Percentiles rank a stretch among this genome's conserved stretches.
These are phyloP conservation scores for Xylaria venustula DNA, from an alignment of 495 filamentous ascomycete genomes.

Conservation along the genomic window DNA sequence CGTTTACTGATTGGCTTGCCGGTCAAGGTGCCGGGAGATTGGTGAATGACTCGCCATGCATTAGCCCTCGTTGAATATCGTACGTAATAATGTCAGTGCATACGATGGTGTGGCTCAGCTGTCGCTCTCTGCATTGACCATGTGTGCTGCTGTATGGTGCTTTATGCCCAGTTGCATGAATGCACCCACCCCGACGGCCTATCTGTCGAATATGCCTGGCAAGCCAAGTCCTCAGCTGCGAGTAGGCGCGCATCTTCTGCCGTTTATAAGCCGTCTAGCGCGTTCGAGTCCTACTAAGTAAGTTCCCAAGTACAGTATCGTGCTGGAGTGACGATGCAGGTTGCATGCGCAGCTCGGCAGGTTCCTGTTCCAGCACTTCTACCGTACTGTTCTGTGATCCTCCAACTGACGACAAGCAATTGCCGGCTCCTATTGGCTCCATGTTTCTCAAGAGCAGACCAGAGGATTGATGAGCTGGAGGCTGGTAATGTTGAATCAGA, in stretches of 20 bases:
- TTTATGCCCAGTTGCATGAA: constrained; percentile 1
- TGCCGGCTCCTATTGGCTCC: constrained; percentile 1
- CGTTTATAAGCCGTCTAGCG: neutral
- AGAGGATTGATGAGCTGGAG: constrained; percentile 14
- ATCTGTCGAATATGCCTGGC: neutral
- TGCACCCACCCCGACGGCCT: neutral
- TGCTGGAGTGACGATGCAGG: neutral
- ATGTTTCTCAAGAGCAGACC: constrained; percentile 10
- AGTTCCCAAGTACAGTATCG: too few species aligned
- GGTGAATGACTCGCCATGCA: constrained; percentile 19
- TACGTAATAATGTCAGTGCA: constrained; percentile 16
- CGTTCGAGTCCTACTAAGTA: too few species aligned
- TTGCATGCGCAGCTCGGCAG: neutral
- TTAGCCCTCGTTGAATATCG: constrained; percentile 14
- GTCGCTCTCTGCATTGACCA: constrained; percentile 10
- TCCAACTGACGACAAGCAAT: constrained; percentile 1
- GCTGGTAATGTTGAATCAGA: constrained; percentile 11
- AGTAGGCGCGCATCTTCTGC: neutral
- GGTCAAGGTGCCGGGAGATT: constrained; percentile 18
- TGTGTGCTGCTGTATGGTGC: neutral
- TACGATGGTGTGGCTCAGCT: constrained; percentile 11
- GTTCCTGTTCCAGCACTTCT: neutral
- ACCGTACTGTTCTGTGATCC: neutral
- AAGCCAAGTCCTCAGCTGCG: constrained; percentile 1
- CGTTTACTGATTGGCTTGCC: constrained; percentile 8